Base-by-base conservation (phyloP, 345 rosid genomes). In the Bruguiera gymnorhiza region DNA sequence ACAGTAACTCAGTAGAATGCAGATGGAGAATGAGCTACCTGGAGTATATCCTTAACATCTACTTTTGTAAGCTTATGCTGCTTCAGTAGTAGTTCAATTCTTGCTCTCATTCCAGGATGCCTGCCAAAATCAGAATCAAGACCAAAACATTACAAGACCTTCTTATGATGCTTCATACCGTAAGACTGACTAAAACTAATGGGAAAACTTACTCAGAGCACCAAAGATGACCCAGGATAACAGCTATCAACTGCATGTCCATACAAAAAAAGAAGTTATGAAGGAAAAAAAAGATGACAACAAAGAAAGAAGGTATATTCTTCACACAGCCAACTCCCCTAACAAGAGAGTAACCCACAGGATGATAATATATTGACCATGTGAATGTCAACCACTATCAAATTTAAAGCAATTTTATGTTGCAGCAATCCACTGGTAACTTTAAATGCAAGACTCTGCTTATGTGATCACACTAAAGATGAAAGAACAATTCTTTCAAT, bases 221-320 rank as follows among this genome's bases (percentile, higher is more conserved):
- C 97, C 97, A 95, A 58, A 95, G 83, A 77, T 95, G 93, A 55
- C 99, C 97, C 73, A 95, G 79, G 65, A 95, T 87, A 29, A 95
- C 85, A 37, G 93, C 88, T 73, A 92, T 75, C 78, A 92, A 78
- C 99, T 95, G 96, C 85, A 86, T 26, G 46, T 67, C 74, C 34
- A 76, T 5, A 68, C 20, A 72, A 62, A 46, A 60, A n/a, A 62
- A 15, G 20, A 65, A 37, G 71, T 53, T 62, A 56, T 11, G 9
- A 65, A 37, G 67, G 50, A 0, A 4, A 3, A 43, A 13, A 43
- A 43, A 0, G 50, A 43, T 3, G 18, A 43, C 50, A 43, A 43
- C 50, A 43, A 13, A n/a, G 26, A 23, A 63, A n/a, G 29, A 3
- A 56, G 6, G 30, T 56, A 56, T 56, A 56, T 21, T 55, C 29